Conservation (phyloP, 768 basidiomycete genomes). For the Fibroporia radiculosa region DNA sequence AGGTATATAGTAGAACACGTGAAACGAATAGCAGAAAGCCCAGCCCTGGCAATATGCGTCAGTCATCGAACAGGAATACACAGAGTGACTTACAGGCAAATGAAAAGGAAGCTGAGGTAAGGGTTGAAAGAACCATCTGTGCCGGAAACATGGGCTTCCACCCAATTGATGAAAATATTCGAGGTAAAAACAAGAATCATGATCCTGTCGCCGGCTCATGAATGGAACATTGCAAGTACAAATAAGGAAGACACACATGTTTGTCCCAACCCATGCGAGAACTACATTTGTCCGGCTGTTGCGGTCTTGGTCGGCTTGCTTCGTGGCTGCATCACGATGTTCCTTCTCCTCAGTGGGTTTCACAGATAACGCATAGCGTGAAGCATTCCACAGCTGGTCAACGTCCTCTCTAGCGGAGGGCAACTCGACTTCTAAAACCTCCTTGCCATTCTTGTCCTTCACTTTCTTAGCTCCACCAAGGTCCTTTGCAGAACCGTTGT, state of each 20-base stretch:
- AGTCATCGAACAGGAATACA: not conserved
- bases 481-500: conserved; percentile 83
- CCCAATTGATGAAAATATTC: conserved; percentile 68
- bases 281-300: conserved; percentile 83
- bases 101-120: conserved; percentile 83
- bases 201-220: conserved; percentile 33
- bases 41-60: conserved; percentile 44
- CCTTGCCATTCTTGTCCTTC: conserved; percentile 77
- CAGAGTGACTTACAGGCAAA: conserved; percentile 35
- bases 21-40: conserved; percentile 76
- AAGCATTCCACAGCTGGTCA: conserved; percentile 79
- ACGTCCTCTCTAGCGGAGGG: conserved; percentile 81
- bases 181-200: conserved; percentile 76
- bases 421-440: conserved; percentile 79
- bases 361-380: conserved; percentile 57
- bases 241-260: conserved; percentile 48
- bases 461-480: conserved; percentile 88
- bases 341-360: conserved; percentile 69
- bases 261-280: conserved; percentile 75
- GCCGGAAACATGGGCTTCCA: conserved; percentile 46
- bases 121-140: conserved; percentile 65
- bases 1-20: conserved; percentile 73
- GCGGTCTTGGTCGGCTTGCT: conserved; percentile 81
- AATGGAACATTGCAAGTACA: conserved; percentile 1
- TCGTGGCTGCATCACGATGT: conserved; percentile 80